Percentiles rank a stretch among this genome's conserved stretches.
These are phyloP conservation scores for Panaeolus cyanescens DNA, from an alignment of 768 basidiomycete species.

Conservation along the genomic window DNA sequence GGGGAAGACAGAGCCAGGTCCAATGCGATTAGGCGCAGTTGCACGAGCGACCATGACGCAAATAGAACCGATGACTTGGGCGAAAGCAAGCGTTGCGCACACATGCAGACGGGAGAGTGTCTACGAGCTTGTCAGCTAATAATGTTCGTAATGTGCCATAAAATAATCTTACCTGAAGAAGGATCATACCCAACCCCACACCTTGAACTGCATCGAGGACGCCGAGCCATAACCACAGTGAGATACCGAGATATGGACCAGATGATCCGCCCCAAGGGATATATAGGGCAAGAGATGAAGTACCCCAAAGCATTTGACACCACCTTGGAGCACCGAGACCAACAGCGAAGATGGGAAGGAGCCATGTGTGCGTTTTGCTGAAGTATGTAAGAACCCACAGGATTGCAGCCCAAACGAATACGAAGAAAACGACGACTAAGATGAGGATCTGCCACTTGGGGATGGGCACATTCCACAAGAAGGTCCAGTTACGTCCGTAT, in stretches of 20 bases:
- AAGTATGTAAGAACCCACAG: slow-evolving; percentile 78
- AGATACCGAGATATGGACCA: slow-evolving; percentile 88
- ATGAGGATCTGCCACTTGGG: slow-evolving; percentile 82
- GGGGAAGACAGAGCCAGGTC: slow-evolving; percentile 90
- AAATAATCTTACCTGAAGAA: slow-evolving; percentile 60
- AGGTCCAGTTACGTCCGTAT: slow-evolving; percentile 93
- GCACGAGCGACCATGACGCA: slow-evolving; percentile 94
- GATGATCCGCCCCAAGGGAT: slow-evolving; percentile 89
- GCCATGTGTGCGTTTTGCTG: slow-evolving; percentile 94
- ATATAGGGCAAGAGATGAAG: slow-evolving; percentile 89
- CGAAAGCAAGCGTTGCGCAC: slow-evolving; percentile 88
- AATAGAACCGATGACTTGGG: slow-evolving; percentile 86
- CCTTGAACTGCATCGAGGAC: slow-evolving; percentile 94
- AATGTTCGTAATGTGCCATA: slow-evolving; percentile 14
- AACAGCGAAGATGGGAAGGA: slow-evolving; percentile 92
- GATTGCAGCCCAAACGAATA: slow-evolving; percentile 82
- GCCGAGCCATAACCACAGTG: slow-evolving; percentile 94
- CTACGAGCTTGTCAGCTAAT: slow-evolving; percentile 33
- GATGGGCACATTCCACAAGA: slow-evolving; percentile 86
- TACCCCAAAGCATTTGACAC: slow-evolving; percentile 99
- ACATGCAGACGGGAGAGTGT: slow-evolving; percentile 93
- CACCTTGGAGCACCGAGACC: slow-evolving; percentile 92
- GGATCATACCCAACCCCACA: slow-evolving; percentile 90
- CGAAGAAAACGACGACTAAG: slow-evolving; percentile 82
- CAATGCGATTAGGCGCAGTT: slow-evolving; percentile 87